A percentile compares a stretch with the other conserved stretches of the same genome.
Evolutionary conservation across 768 basidiomycete species (phyloP).

Genomic region (Coprinellus micaceus): DNA sequence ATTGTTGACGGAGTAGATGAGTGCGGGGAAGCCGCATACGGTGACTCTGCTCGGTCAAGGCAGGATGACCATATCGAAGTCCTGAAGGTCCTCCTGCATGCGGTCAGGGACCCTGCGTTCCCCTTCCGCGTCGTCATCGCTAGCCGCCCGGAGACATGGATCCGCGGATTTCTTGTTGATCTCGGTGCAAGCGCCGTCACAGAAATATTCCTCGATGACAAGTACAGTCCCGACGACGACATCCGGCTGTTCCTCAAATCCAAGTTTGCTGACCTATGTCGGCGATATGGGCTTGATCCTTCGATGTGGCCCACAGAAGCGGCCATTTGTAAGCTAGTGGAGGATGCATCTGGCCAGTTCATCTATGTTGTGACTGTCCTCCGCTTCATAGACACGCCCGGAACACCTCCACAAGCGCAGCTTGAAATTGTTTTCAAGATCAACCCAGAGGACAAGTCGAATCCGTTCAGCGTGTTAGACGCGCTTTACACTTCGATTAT

Average conservation of each 20-base stretch:
- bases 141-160: too few species aligned
- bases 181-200: too few species aligned
- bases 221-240: background rate
- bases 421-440: background rate
- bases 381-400: background rate
- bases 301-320: background rate
- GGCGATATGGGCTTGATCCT: background rate
- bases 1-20: too few species aligned
- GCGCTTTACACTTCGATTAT: background rate
- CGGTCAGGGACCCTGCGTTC: too few species aligned
- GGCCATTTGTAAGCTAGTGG: background rate
- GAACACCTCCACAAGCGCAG: background rate
- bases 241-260: background rate
- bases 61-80: too few species aligned
- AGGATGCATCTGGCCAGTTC: background rate
- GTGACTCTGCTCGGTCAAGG: too few species aligned
- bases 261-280: background rate
- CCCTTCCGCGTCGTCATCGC: too few species aligned
- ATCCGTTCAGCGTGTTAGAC: background rate
- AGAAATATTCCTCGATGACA: background rate
- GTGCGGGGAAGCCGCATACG: too few species aligned
- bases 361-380: background rate
- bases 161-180: too few species aligned
- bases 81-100: too few species aligned
- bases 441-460: background rate